phyloP scores from a whole-genome alignment of 371 early-diverging fungal genomes.

The Encephalitozoon intestinalis region DNA sequence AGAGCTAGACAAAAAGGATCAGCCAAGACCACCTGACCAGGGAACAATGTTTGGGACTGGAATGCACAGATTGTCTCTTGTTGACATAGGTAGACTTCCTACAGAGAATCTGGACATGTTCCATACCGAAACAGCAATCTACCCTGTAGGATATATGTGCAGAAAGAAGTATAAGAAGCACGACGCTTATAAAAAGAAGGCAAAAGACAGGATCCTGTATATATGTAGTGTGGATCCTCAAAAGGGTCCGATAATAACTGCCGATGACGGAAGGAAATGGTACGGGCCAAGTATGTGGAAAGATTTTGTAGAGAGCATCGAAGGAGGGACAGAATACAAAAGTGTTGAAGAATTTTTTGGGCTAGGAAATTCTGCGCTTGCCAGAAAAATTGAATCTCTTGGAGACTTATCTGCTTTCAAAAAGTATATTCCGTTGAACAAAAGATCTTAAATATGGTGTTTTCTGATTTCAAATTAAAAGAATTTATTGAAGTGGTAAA shows the following conservation, averaged over 20 bases:
- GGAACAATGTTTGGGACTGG: slow-evolving; percentile 8
- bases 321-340: slow-evolving; percentile 8
- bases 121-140: slow-evolving; percentile 38
- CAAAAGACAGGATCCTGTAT: slow-evolving; percentile 39
- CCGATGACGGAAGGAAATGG: slow-evolving; percentile 36
- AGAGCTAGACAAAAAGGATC: background rate
- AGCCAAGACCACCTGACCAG: background rate
- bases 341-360: slow-evolving; percentile 53
- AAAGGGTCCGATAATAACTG: background rate
- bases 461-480: background rate
- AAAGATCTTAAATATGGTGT: background rate
- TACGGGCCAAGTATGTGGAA: slow-evolving; percentile 30
- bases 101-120: slow-evolving; percentile 30
- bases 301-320: slow-evolving; percentile 30
- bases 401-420: slow-evolving; percentile 46
- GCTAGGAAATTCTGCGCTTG: slow-evolving; percentile 33
- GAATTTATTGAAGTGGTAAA: background rate
- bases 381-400: slow-evolving; percentile 45
- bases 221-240: slow-evolving; percentile 21
- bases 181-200: background rate
- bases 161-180: slow-evolving; percentile 33
- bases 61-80: background rate
- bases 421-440: slow-evolving; percentile 34
- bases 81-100: slow-evolving; percentile 44
- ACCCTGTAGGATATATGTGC: slow-evolving; percentile 41